Percentiles rank a stretch among this genome's conserved stretches.
phyloP scores from a whole-genome alignment of 768 basidiomycete genomes.

The Panaeolus papilionaceus region DNA sequence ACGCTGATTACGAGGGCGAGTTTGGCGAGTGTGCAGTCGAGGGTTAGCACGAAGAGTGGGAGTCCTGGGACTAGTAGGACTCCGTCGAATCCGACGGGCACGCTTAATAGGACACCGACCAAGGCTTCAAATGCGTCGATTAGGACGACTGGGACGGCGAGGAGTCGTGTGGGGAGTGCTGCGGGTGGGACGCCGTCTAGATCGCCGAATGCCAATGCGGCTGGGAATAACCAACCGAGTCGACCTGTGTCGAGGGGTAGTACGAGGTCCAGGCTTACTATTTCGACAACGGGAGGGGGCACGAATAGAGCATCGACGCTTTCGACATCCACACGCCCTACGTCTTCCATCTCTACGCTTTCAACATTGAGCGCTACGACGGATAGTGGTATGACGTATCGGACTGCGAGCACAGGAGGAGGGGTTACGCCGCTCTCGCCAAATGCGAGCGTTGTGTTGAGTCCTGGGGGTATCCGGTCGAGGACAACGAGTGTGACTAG shows the following conservation, averaged over 20 bases:
- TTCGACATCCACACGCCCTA: conserved; percentile 24
- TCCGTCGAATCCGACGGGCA: conserved; percentile 38
- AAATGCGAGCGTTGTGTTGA: neutral
- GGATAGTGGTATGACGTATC: conserved; percentile 41
- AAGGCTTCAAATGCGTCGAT: conserved; percentile 27
- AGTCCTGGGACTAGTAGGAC: conserved; percentile 12
- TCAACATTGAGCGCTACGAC: conserved; percentile 24
- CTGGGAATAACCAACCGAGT: conserved; percentile 27
- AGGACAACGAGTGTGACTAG: conserved; percentile 20
- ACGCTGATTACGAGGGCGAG: conserved; percentile 36
- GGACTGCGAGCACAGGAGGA: conserved; percentile 47
- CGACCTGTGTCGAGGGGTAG: conserved; percentile 33
- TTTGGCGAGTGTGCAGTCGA: conserved; percentile 32
- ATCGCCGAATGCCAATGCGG: conserved; percentile 15
- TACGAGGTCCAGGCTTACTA: conserved; percentile 26
- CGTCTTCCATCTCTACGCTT: conserved; percentile 28
- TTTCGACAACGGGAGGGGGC: conserved; percentile 22
- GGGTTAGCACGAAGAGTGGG: conserved; percentile 13
- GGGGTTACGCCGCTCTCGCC: conserved; percentile 43
- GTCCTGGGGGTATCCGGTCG: conserved; percentile 33
- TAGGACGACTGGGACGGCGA: conserved; percentile 43
- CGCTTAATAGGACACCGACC: conserved; percentile 35
- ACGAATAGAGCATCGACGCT: conserved; percentile 29
- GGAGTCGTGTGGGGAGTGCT: conserved; percentile 20
- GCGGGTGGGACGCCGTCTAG: conserved; percentile 6